These are phyloP conservation scores for Fusarium ambrosium DNA, from an alignment of 2,329 filamentous ascomycete species.

Conservation along the genomic window DNA sequence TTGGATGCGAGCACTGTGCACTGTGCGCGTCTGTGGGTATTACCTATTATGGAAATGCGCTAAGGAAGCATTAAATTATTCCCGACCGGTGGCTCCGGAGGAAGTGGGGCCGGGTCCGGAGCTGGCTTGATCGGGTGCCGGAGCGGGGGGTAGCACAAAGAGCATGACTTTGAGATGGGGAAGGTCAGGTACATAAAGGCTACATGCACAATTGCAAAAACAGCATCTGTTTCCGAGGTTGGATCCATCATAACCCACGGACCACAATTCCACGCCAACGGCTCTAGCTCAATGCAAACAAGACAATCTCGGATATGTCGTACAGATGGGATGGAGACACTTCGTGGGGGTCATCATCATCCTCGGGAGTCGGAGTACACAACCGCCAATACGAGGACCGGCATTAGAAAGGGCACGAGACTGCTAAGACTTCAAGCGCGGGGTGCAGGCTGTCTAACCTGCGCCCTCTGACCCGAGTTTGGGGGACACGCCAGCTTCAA, in stretches of 20 bases:
- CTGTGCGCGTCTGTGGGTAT: background rate
- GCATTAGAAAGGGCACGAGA: conserved; percentile 1
- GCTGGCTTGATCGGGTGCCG: background rate
- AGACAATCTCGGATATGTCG: conserved; percentile 6
- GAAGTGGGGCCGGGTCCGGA: conserved; percentile 3
- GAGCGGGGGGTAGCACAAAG: background rate
- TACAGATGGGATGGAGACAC: background rate
- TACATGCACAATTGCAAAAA: background rate
- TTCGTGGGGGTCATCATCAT: background rate
- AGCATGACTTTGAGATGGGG: background rate
- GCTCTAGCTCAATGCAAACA: background rate
- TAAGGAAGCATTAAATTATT: background rate
- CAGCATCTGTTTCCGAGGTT: background rate
- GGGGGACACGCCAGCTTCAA: background rate
- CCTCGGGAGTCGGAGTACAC: background rate
- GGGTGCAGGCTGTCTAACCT: background rate
- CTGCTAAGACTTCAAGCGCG: background rate
- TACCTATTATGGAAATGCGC: background rate
- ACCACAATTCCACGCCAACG: background rate
- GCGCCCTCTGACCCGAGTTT: background rate
- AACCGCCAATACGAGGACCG: background rate
- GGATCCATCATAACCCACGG: background rate
- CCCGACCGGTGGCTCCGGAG: background rate
- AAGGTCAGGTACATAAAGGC: background rate
- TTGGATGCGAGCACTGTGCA: background rate